Percentiles rank a stretch among this genome's conserved stretches.
phyloP scores from a whole-genome alignment of 352 stramenopile genomes.

The Pythium phragmitis region DNA sequence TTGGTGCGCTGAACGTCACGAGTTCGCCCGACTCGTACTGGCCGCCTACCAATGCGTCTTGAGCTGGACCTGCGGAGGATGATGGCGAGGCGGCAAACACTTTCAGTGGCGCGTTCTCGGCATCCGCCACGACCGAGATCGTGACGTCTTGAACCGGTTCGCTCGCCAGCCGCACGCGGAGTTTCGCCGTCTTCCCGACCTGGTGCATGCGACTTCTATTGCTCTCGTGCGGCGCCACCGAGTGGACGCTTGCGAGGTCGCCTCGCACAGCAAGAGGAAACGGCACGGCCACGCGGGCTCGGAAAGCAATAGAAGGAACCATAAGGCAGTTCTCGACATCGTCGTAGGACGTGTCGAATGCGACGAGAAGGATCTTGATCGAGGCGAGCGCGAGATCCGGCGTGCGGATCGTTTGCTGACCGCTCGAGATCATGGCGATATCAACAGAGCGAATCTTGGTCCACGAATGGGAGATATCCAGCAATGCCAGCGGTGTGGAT shows the following conservation, averaged over 20 bases:
- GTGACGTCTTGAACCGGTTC: conserved; percentile 52
- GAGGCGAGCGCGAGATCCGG: conserved; percentile 29
- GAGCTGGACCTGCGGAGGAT: background rate
- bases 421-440: conserved; percentile 49
- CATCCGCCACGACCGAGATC: conserved; percentile 36
- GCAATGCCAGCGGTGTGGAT: conserved; percentile 10
- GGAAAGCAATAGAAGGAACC: conserved; percentile 35
- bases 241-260: conserved; percentile 35
- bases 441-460: conserved; percentile 33
- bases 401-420: conserved; percentile 34
- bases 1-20: conserved; percentile 37
- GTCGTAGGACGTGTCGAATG: conserved; percentile 65
- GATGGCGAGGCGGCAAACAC: conserved; percentile 38
- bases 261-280: conserved; percentile 53
- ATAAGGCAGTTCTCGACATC: conserved; percentile 37
- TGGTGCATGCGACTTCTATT: conserved; percentile 60
- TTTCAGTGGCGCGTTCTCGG: conserved; percentile 28
- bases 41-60: conserved; percentile 19
- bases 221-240: conserved; percentile 35
- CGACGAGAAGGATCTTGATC: conserved; percentile 33
- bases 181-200: conserved; percentile 28
- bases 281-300: conserved; percentile 35
- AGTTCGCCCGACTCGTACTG: conserved; percentile 44
- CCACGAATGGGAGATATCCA: conserved; percentile 43
- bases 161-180: conserved; percentile 50